These are phyloP conservation scores for Mallotus japonicus DNA, from an alignment of 441 rosid genomes.

Conservation along the genomic window DNA sequence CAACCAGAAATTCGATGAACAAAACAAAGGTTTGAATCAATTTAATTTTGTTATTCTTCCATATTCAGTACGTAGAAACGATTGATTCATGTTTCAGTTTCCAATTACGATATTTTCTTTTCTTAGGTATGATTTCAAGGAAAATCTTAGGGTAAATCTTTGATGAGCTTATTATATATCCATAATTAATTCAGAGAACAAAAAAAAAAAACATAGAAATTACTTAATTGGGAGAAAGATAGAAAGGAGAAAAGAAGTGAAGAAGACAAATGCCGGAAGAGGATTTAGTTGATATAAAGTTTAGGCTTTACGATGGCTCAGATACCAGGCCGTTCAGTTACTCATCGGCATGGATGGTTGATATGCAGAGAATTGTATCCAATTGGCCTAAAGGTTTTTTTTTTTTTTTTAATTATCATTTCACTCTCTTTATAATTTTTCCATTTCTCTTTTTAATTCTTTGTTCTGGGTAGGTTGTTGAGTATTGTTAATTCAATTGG, in stretches of 20 bases:
- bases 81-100: constrained; percentile 11
- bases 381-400: constrained; percentile 92
- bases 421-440: not conserved
- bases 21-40: too few species aligned
- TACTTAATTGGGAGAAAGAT: too few species aligned
- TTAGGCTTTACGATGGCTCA: constrained; percentile 89
- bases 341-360: constrained; percentile 77
- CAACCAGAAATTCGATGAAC: too few species aligned
- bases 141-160: constrained; percentile 26
- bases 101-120: constrained; percentile 11
- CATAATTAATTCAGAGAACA: too few species aligned
- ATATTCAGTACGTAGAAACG: not conserved
- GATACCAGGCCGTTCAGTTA: constrained; percentile 90
- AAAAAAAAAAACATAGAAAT: too few species aligned
- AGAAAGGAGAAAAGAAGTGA: constrained; percentile 16
- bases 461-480: not conserved
- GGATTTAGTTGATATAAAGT: constrained; percentile 75
- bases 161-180: constrained; percentile 14
- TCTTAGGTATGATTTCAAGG: constrained; percentile 13
- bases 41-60: not conserved
- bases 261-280: constrained; percentile 74
- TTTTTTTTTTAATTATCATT: constrained; percentile 22
- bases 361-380: constrained; percentile 74
- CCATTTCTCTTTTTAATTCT: not conserved
- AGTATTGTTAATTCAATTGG: not conserved